These are phyloP conservation scores for Pestalotiopsis sp. DNA, from an alignment of 2,329 filamentous ascomycete species.

Conservation along the genomic window DNA sequence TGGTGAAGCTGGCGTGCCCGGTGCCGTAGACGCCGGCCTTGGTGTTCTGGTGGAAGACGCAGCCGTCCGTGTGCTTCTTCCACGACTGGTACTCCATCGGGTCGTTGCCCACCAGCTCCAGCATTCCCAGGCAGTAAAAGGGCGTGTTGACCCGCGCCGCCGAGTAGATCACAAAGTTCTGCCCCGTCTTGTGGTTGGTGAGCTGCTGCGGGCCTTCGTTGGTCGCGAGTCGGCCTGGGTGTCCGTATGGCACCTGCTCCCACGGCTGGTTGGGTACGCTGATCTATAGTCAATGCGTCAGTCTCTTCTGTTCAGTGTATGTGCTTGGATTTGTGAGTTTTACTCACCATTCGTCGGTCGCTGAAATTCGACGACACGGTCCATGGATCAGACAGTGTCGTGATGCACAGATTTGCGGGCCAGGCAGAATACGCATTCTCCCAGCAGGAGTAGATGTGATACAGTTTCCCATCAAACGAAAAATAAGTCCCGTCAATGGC, in stretches of 20 bases:
- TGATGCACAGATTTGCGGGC: conserved; percentile 38
- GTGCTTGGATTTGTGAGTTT: neutral
- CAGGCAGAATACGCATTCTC: conserved; percentile 34
- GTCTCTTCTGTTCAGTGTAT: neutral
- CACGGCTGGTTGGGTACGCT: conserved; percentile 35
- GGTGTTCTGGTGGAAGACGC: conserved; percentile 38
- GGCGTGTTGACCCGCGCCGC: conserved; percentile 39
- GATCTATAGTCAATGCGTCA: conserved; percentile 18
- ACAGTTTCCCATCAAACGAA: conserved; percentile 27
- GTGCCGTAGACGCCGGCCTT: conserved; percentile 32
- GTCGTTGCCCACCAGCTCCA: conserved; percentile 36
- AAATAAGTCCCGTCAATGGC: conserved; percentile 39
- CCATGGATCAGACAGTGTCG: conserved; percentile 35
- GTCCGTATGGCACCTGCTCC: conserved; percentile 37
- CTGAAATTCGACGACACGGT: conserved; percentile 32
- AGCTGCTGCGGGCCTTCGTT: conserved; percentile 39
- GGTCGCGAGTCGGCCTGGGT: conserved; percentile 33
- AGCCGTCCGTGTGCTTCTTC: conserved; percentile 34
- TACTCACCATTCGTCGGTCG: conserved; percentile 28
- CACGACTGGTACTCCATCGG: conserved; percentile 38
- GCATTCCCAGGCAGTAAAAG: conserved; percentile 37
- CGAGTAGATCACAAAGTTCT: conserved; percentile 37
- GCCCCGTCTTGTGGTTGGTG: conserved; percentile 35
- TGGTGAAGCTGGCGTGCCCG: conserved; percentile 36
- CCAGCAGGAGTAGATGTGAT: conserved; percentile 39